Conservation (phyloP, 2,329 filamentous ascomycete genomes). For the Ampelomyces quisqualis region DNA sequence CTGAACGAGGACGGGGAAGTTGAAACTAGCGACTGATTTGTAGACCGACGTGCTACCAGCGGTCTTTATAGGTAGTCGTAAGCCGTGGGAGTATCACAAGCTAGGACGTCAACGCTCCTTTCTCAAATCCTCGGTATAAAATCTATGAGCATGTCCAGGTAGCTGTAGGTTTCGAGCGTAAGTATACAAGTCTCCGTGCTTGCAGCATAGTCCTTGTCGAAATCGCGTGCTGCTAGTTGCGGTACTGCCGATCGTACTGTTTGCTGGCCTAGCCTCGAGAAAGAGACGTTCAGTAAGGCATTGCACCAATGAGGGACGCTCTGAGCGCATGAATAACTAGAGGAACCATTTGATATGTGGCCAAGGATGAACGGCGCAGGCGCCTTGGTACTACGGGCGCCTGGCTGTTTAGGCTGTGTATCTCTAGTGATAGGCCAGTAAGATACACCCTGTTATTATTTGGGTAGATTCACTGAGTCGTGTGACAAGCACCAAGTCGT, state of each 20-base stretch:
- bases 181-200: slow-evolving; percentile 14
- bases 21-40: not conserved
- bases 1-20: slow-evolving; percentile 1
- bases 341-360: slow-evolving; percentile 7
- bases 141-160: slow-evolving; percentile 16
- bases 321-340: slow-evolving; percentile 7
- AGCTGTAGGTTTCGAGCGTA: slow-evolving; percentile 9
- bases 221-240: slow-evolving; percentile 2
- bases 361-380: slow-evolving; percentile 5
- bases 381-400: slow-evolving; percentile 8
- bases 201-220: slow-evolving; percentile 19
- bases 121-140: slow-evolving; percentile 19
- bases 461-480: no score
- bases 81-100: slow-evolving; percentile 18
- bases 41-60: not conserved
- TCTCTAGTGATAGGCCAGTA: no score
- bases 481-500: no score
- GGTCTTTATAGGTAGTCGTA: slow-evolving; percentile 6
- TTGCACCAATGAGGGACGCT: slow-evolving; percentile 8
- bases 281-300: not conserved
- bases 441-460: no score
- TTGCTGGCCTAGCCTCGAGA: slow-evolving; percentile 7
- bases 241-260: slow-evolving; percentile 9
- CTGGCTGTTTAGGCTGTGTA: not conserved
- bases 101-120: slow-evolving; percentile 8